phyloP scores from a whole-genome alignment of 2,329 filamentous ascomycete genomes.

The Colletotrichum sp. region DNA sequence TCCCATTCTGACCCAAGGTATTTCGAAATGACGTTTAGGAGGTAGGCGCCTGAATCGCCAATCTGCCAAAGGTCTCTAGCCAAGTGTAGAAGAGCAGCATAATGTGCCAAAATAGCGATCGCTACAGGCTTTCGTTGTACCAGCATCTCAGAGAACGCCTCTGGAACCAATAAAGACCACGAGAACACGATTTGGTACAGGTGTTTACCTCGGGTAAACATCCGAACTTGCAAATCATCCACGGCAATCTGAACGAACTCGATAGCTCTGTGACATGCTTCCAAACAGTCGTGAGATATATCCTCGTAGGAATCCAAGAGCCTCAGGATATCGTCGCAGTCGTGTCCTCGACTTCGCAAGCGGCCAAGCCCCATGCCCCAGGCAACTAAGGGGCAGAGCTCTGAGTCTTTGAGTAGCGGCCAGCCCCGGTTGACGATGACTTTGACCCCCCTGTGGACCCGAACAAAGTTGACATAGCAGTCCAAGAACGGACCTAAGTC shows the following conservation, averaged over 20 bases:
- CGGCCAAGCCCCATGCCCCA: not conserved
- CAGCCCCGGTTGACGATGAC: constrained; percentile 18
- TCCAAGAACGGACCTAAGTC: constrained; percentile 30
- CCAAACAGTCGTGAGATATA: not conserved
- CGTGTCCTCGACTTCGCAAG: not conserved
- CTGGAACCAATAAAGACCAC: constrained; percentile 28
- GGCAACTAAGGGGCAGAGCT: not conserved
- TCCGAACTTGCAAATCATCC: not conserved
- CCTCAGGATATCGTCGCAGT: not conserved
- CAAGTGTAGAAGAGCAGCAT: constrained; percentile 31
- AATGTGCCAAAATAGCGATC: constrained; percentile 32
- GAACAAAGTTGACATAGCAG: constrained; percentile 32
- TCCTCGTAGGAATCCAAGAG: constrained; percentile 4
- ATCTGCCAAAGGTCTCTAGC: constrained; percentile 32
- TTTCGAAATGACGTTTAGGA: not conserved
- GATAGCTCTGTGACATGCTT: not conserved
- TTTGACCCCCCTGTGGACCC: constrained; percentile 27
- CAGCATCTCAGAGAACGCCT: constrained; percentile 28
- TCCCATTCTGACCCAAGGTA: not conserved
- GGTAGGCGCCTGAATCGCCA: constrained; percentile 23
- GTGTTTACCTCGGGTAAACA: not conserved
- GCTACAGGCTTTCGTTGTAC: constrained; percentile 25
- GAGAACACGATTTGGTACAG: constrained; percentile 30
- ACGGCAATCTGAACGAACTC: not conserved
- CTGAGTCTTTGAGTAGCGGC: not conserved